phyloP scores from a whole-genome alignment of 1,284 basidiomycete genomes.

The Moesziomyces aphidis region DNA sequence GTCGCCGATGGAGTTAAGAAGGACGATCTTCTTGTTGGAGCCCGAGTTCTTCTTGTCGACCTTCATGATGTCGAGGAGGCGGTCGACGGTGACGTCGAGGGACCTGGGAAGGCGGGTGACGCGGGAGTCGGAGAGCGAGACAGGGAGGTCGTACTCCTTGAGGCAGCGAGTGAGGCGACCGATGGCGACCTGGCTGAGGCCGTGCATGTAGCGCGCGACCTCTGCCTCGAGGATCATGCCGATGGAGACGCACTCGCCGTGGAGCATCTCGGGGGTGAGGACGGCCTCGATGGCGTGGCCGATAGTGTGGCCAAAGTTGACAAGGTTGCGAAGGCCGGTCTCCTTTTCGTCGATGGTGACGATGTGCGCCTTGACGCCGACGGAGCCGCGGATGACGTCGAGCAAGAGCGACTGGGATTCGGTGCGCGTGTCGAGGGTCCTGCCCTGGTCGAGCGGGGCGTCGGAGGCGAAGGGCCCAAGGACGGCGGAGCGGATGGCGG shows the following conservation, averaged over 20 bases:
- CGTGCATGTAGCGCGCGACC: constrained; percentile 59
- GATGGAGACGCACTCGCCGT: constrained; percentile 66
- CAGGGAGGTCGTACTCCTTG: constrained; percentile 64
- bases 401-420: constrained; percentile 63
- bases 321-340: constrained; percentile 66
- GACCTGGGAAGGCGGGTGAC: constrained; percentile 76
- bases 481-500: constrained; percentile 63
- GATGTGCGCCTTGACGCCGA: constrained; percentile 67
- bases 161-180: constrained; percentile 62
- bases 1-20: constrained; percentile 88
- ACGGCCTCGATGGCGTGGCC: constrained; percentile 68
- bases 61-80: constrained; percentile 87
- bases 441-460: constrained; percentile 49
- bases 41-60: constrained; percentile 98
- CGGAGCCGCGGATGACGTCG: constrained; percentile 66
- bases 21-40: constrained; percentile 89
- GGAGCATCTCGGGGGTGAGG: constrained; percentile 65
- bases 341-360: constrained; percentile 67
- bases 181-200: constrained; percentile 65
- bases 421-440: constrained; percentile 60
- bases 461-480: constrained; percentile 53
- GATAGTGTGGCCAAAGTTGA: constrained; percentile 68
- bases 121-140: constrained; percentile 60
- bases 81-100: constrained; percentile 78
- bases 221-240: constrained; percentile 68